phyloP scores from a whole-genome alignment of 208 protist species.

The Acanthamoeba divionensis region DNA sequence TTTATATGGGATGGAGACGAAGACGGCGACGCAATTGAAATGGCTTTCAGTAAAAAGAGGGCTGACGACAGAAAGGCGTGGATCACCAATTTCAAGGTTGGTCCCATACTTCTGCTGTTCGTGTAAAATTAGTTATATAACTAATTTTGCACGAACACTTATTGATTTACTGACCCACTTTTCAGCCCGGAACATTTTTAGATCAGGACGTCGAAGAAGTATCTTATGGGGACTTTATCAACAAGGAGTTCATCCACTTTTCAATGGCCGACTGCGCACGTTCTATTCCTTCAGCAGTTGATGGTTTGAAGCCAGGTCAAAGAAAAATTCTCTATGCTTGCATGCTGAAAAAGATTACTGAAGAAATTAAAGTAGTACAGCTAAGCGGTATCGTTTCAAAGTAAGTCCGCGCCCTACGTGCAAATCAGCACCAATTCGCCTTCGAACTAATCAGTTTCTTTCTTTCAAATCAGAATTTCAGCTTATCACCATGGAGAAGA shows the following conservation, averaged over 20 bases:
- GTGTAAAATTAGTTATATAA: background rate
- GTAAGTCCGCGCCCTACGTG: background rate
- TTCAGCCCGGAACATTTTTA: constrained; percentile 66
- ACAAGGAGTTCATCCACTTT: constrained; percentile 99
- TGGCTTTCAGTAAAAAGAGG: constrained; percentile 97
- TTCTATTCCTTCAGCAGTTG: constrained; percentile 92
- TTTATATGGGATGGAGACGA: constrained; percentile 87
- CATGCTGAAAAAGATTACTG: constrained; percentile 98
- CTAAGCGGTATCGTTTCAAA: constrained; percentile 92
- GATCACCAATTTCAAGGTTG: constrained; percentile 91
- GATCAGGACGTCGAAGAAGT: constrained; percentile 66
- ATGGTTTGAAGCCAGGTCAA: constrained; percentile 99
- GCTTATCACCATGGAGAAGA: constrained; percentile 99
- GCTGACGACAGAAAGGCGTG: constrained; percentile 98
- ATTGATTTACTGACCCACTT: background rate
- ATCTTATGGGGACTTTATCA: constrained; percentile 92
- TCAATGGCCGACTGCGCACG: constrained; percentile 94
- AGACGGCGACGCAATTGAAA: constrained; percentile 93
- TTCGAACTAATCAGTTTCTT: constrained; percentile 25
- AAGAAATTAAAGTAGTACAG: constrained; percentile 99
- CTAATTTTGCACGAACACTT: background rate
- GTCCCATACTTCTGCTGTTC: constrained; percentile 66
- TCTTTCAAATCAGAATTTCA: constrained; percentile 93
- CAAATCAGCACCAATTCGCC: background rate
- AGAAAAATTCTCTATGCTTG: constrained; percentile 99